A percentile compares a stretch with the other conserved stretches of the same genome.
Evolutionary conservation across 2,329 filamentous ascomycete genomes (phyloP).

Genomic region (Waltergamsia citrina): DNA sequence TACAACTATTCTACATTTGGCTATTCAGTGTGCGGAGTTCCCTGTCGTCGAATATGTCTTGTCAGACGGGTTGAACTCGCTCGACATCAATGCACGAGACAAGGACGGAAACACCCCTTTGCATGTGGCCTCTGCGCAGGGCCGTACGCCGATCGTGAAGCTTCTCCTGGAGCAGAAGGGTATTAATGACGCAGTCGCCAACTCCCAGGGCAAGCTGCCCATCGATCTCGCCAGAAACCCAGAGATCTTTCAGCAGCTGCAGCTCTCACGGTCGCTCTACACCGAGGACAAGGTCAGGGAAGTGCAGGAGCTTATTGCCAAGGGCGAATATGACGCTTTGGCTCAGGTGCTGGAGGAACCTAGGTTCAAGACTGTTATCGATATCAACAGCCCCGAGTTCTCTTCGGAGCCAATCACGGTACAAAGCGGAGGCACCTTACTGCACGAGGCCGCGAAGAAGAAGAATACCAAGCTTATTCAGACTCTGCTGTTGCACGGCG

Average conservation of each 20-base stretch:
- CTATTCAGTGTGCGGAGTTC: constrained; percentile 89
- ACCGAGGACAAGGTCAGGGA: constrained; percentile 78
- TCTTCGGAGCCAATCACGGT: constrained; percentile 70
- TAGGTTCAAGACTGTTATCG: constrained; percentile 74
- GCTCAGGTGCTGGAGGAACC: constrained; percentile 77
- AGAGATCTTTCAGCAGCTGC: constrained; percentile 91
- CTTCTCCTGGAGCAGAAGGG: constrained; percentile 72
- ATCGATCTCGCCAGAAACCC: constrained; percentile 85
- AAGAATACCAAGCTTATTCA: constrained; percentile 84
- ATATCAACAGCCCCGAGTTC: constrained; percentile 87
- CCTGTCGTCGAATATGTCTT: constrained; percentile 93
- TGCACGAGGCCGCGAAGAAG: constrained; percentile 87
- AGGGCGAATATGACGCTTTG: constrained; percentile 66
- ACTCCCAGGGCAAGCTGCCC: constrained; percentile 75
- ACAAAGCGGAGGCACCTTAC: constrained; percentile 77
- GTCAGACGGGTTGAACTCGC: constrained; percentile 54
- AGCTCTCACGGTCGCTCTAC: constrained; percentile 82
- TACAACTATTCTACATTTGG: constrained; percentile 84
- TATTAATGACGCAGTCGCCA: constrained; percentile 82
- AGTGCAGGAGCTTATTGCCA: constrained; percentile 68
- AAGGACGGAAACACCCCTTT: constrained; percentile 91
- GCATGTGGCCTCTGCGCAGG: constrained; percentile 77
- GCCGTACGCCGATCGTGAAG: constrained; percentile 70
- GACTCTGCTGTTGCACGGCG: constrained; percentile 82
- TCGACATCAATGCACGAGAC: constrained; percentile 85